Evolutionary conservation across 2,329 filamentous ascomycete genomes (phyloP), one percentile per base, ranked within the genome.

Genomic region (Ophiosphaerella narmari): DNA sequence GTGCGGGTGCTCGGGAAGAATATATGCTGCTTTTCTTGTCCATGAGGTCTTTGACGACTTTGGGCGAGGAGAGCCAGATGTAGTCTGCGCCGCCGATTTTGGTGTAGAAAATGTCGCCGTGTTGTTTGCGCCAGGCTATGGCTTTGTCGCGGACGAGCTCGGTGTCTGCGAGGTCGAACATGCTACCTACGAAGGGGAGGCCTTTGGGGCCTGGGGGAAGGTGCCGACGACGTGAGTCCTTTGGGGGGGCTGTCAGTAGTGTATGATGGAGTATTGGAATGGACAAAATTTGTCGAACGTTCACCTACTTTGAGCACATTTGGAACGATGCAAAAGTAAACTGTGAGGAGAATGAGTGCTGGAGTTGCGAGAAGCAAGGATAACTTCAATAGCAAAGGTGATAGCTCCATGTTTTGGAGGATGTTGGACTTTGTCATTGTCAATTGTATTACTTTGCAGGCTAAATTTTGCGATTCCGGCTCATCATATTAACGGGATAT

Each of bases 1-100:
- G 73, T 2, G 63, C 57, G 24, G 65, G 55, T 6, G 65, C 49
- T 13, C 77, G 74, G 1, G 81, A 81, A 1, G 78, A 77, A 59
- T 82, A 83, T 39, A 80, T 74, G n/a, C 74, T 74, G 0, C 78
- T 77, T 35, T 78, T 77, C 57, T 80, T 81, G 52, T 82, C 80
- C 47, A 84, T 78, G n/a, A 84, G 68, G 16, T 83, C 81, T 34
- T 78, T 79, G 0, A 81, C 80, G 1, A 75, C 70, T 69, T 77
- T 77, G 0, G 78, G 77, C 32, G 80, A 78, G 48, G 67, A 72
- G 7, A 77, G 63, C 71, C 71, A 76, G 35, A 76, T 65, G 46
- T 70, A 76, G 53, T 75, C 73, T 29, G 71, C 65, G 23, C 68
- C 72, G 12, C 74, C 74, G 8, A 76, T 68, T 49, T 74, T 74